Conservation (phyloP, 1,284 basidiomycete species). For the Fomitopsis palustris region DNA sequence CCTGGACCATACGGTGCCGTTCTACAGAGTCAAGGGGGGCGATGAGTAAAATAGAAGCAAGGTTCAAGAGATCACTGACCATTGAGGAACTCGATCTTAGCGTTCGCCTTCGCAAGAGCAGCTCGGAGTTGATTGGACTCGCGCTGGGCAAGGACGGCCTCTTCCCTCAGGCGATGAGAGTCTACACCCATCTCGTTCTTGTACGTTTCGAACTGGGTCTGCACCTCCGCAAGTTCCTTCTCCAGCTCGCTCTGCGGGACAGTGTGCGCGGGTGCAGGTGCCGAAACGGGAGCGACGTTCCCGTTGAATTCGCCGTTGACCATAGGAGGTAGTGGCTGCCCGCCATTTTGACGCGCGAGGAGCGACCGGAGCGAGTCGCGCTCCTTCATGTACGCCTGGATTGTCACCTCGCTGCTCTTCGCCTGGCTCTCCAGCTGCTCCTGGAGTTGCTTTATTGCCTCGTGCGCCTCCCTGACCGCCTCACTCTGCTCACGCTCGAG, state of each 20-base stretch:
- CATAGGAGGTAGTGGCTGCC: slow-evolving; percentile 5
- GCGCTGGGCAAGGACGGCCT: slow-evolving; percentile 60
- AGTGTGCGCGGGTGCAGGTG: neutral
- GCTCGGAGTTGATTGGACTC: slow-evolving; percentile 67
- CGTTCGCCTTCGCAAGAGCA: slow-evolving; percentile 76
- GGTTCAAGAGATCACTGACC: slow-evolving; percentile 40
- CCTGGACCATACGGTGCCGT: slow-evolving; percentile 62
- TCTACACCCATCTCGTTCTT: slow-evolving; percentile 78
- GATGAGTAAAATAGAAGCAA: neutral
- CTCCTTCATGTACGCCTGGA: slow-evolving; percentile 83
- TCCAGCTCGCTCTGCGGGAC: slow-evolving; percentile 32
- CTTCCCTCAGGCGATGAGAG: slow-evolving; percentile 65
- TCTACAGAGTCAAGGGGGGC: slow-evolving; percentile 37
- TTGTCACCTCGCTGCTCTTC: slow-evolving; percentile 63
- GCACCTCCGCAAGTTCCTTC: slow-evolving; percentile 67
- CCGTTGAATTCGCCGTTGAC: slow-evolving; percentile 29
- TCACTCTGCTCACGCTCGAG: slow-evolving; percentile 73
- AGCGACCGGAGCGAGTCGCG: slow-evolving; percentile 83
- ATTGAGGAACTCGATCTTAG: slow-evolving; percentile 69
- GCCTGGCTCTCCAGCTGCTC: slow-evolving; percentile 71
- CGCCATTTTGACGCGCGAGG: slow-evolving; percentile 45
- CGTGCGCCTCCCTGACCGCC: slow-evolving; percentile 84
- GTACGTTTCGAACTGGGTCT: slow-evolving; percentile 75
- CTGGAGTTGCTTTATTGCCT: slow-evolving; percentile 79
- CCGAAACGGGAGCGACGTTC: slow-evolving; percentile 17